Percentiles rank a stretch among this genome's conserved stretches.
Evolutionary conservation across 2,329 filamentous ascomycete genomes (phyloP).

Genomic region (Neospermospora avenae): DNA sequence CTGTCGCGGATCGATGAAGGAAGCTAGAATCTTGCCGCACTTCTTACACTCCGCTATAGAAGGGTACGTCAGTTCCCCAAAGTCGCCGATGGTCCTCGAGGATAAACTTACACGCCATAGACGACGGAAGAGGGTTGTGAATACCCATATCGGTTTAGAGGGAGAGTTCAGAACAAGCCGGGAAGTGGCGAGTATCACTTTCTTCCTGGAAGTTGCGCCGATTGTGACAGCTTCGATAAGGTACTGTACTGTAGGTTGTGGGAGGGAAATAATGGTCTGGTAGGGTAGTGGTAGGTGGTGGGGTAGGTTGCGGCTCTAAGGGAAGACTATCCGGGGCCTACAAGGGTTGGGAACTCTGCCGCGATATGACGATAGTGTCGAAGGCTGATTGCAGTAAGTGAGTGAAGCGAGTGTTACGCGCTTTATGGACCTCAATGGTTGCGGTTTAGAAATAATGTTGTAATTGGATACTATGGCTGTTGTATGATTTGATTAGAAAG

Average conservation of each 20-base stretch:
- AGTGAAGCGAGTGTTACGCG: too few relatives aligned
- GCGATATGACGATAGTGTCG: not conserved
- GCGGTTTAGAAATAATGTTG: not conserved
- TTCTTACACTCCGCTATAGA: conserved; percentile 90
- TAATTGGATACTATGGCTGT: too few relatives aligned
- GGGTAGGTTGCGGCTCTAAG: conserved; percentile 10
- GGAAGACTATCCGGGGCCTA: not conserved
- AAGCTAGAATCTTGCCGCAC: conserved; percentile 90
- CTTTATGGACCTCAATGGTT: not conserved
- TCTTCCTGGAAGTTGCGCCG: conserved; percentile 1
- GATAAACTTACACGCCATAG: conserved; percentile 60
- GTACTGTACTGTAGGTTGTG: too few relatives aligned
- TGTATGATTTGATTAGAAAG: too few relatives aligned
- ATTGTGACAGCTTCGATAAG: conserved; percentile 5
- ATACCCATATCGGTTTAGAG: conserved; percentile 53
- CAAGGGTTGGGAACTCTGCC: not conserved
- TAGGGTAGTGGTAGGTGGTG: conserved; percentile 5
- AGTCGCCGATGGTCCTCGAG: not conserved
- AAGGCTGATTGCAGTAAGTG: not conserved
- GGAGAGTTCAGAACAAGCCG: not conserved
- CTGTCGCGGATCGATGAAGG: conserved; percentile 91
- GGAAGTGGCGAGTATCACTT: conserved; percentile 3
- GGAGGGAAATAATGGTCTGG: not conserved
- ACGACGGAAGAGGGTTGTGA: conserved; percentile 64
- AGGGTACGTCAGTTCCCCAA: conserved; percentile 15